These are phyloP conservation scores for Grosmannia clavigera DNA, from an alignment of 2,329 filamentous ascomycete genomes.

Conservation along the genomic window DNA sequence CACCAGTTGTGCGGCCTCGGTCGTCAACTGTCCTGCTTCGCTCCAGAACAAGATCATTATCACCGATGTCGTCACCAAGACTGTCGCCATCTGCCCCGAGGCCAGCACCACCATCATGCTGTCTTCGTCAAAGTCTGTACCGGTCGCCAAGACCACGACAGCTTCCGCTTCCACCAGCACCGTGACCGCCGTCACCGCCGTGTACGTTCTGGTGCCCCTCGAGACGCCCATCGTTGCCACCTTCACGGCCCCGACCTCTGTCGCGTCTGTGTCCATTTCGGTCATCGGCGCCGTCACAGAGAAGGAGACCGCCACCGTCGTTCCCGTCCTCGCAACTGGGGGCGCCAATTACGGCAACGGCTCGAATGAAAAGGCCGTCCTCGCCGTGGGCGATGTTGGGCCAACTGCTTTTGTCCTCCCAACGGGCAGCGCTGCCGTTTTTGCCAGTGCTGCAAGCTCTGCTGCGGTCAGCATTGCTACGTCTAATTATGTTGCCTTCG, in stretches of 20 bases:
- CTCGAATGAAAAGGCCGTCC: not conserved
- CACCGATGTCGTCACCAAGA: conserved; percentile 17
- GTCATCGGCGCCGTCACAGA: not conserved
- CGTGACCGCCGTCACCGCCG: conserved; percentile 11
- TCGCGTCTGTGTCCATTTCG: not conserved
- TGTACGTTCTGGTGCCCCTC: conserved; percentile 14
- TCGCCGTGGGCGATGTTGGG: not conserved
- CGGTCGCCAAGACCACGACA: not conserved
- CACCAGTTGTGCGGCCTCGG: conserved; percentile 17
- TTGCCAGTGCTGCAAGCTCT: not conserved
- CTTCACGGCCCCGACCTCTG: conserved; percentile 50
- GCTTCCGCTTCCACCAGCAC: conserved; percentile 2
- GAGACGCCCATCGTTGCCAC: conserved; percentile 13
- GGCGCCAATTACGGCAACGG: conserved; percentile 1
- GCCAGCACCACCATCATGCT: not conserved
- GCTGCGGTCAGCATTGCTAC: not conserved
- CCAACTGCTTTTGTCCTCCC: not conserved
- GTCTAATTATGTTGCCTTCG: not conserved
- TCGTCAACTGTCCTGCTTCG: conserved; percentile 19
- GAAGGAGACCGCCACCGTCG: not conserved
- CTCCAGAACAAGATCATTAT: conserved; percentile 16
- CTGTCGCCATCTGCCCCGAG: conserved; percentile 13
- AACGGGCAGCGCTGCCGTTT: not conserved
- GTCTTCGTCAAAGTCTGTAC: not conserved
- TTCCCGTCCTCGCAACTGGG: not conserved